These are phyloP conservation scores for Trametes maxima DNA, from an alignment of 768 basidiomycete genomes.

Conservation along the genomic window DNA sequence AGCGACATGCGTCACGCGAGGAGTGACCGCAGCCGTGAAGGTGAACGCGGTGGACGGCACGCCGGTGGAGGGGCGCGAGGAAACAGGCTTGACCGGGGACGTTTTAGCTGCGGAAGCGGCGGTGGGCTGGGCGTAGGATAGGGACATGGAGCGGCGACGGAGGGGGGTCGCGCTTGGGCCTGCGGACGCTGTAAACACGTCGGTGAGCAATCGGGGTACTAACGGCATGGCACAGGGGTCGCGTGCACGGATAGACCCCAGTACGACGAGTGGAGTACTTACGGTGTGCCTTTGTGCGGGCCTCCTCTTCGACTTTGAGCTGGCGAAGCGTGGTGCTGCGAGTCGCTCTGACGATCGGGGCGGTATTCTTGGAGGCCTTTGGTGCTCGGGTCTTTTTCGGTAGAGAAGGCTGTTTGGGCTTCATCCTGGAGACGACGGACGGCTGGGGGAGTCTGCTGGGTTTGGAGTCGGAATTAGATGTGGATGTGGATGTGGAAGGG, in stretches of 20 bases:
- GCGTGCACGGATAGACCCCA: no score
- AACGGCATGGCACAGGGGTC: no score
- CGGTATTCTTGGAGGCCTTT: not conserved
- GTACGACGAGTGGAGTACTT: not conserved
- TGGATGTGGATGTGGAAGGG: not conserved
- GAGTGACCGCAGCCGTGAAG: not conserved
- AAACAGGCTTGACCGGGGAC: conserved; percentile 6
- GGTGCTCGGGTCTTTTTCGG: conserved; percentile 1
- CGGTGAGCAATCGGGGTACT: not conserved
- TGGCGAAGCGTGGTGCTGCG: conserved; percentile 5
- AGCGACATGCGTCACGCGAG: not conserved
- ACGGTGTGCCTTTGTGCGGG: not conserved
- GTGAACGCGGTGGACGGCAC: not conserved
- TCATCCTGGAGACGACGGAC: conserved; percentile 2
- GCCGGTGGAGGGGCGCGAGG: not conserved
- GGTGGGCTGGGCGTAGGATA: conserved; percentile 13
- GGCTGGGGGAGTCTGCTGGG: not conserved
- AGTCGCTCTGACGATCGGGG: conserved; percentile 1
- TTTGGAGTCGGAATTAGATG: not conserved
- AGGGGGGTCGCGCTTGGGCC: not conserved
- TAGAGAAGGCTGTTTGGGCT: conserved; percentile 3
- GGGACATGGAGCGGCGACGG: conserved; percentile 3
- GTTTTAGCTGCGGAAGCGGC: conserved; percentile 8
- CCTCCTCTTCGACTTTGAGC: conserved; percentile 10
- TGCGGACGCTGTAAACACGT: not conserved